Evolutionary conservation across 2,329 filamentous ascomycete species (phyloP).

Genomic region (Sporothrix luriei): DNA sequence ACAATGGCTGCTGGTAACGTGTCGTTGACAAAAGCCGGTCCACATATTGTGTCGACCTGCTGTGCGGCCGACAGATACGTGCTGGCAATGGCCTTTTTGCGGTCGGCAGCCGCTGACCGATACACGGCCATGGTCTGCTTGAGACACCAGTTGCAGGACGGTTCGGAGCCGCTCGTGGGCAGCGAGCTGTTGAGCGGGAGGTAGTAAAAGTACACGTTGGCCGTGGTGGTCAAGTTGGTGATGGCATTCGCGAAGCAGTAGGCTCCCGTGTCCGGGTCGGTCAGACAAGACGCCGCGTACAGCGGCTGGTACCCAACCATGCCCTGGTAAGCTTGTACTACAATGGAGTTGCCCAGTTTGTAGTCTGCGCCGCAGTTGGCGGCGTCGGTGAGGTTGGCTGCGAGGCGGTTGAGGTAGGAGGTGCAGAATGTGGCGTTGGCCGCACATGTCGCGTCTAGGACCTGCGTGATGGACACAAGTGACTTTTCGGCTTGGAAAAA

Average conservation of each 20-base stretch:
- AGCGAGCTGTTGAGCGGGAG: slow-evolving; percentile 75
- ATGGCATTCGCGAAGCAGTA: slow-evolving; percentile 86
- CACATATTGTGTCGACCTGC: slow-evolving; percentile 70
- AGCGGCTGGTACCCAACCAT: slow-evolving; percentile 75
- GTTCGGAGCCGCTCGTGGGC: slow-evolving; percentile 62
- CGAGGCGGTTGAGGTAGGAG: slow-evolving; percentile 64
- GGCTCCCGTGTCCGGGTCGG: slow-evolving; percentile 62
- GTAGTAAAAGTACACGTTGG: slow-evolving; percentile 81
- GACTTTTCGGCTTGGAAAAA: slow-evolving; percentile 82
- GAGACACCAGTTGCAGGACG: slow-evolving; percentile 75
- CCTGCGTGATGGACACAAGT: slow-evolving; percentile 69
- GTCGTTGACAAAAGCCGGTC: slow-evolving; percentile 59
- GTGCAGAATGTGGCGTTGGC: slow-evolving; percentile 68
- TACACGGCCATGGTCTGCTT: slow-evolving; percentile 81
- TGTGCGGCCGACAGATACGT: slow-evolving; percentile 73
- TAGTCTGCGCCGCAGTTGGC: slow-evolving; percentile 74
- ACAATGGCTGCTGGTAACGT: slow-evolving; percentile 50
- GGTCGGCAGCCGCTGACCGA: slow-evolving; percentile 66
- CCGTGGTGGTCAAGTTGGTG: slow-evolving; percentile 69
- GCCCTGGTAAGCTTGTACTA: slow-evolving; percentile 73
- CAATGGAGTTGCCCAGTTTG: slow-evolving; percentile 65
- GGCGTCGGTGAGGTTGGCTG: slow-evolving; percentile 62
- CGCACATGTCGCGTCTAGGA: slow-evolving; percentile 76
- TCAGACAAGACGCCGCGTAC: slow-evolving; percentile 79
- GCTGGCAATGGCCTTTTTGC: slow-evolving; percentile 64